Base-by-base conservation (phyloP, 495 filamentous ascomycete genomes). In the Aspergillus nidulans region DNA sequence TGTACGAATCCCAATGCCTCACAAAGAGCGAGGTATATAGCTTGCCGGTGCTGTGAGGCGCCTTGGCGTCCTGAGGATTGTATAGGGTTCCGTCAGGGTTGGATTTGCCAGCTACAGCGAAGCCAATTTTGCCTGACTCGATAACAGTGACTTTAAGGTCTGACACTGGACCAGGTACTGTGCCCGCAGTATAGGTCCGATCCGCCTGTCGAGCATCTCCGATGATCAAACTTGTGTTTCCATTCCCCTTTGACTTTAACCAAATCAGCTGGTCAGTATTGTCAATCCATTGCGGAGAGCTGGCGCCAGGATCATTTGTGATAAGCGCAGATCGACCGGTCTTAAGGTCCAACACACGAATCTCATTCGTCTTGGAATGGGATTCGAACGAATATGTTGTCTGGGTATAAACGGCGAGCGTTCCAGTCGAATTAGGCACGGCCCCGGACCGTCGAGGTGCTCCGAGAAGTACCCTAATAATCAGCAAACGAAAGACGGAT, bases 311-410 rank as follows among this genome's bases (percentile, higher is more conserved):
- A 40, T 89, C 82, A 49, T 85, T 82, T 46, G 82, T 86, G 23
- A 96, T 69, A 5, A 87, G 65, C 0, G 74, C 77, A 0, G 87
- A 87, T 44, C 84, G 79, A 42, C 88, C 87, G 15, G 79, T 84
- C 23, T 74, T 67, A 46, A 92, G 80, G 47, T 95, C 85, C 2
- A 97, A 70, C 1, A 94, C 70, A 21, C 85, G 83, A 59, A 95
- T 87, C 62, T 92, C 86, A 30, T 78, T 78, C 12, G 75, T 86
- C 70, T 87, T 90, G 43, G 80, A 79, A 67, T 96, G 92, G 0
- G 82, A 75, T 43, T 88, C 78, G 70, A 97, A 97, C 19, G 85
- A 91, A 65, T 96, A 97, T 7, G 85, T 84, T 0, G 88, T 88
- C 30, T 78, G 82, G 39, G 85, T 85, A 61, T 87, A 94, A 10